Base-by-base conservation (phyloP, 1,139 yeast genomes). In the Eremothecium cymbalariae region DNA sequence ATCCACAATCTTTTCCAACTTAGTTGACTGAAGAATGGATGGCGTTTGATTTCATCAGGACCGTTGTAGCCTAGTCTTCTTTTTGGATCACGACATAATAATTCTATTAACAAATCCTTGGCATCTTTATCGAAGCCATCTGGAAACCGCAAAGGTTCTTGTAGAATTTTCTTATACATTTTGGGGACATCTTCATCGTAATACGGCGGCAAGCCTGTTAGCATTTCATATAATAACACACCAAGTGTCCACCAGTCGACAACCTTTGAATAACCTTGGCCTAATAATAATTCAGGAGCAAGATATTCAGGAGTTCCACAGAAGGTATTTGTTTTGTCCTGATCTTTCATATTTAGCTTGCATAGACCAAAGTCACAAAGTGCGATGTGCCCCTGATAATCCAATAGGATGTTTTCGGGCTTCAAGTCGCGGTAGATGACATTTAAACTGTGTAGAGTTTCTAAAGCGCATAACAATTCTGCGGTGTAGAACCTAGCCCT, bases 231-330 rank as follows among this genome's bases (percentile, higher is more conserved):
- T 29, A 90, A 67, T 33, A 90, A 68, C 24, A 90, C 90, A 23
- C 98, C 98, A 45, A 90, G 67, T 1, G 97, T 90, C 98, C 98
- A 90, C 78, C 95, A 90, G 62, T 90, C 98, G 25, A 90, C 97
- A 51, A 83, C 79, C 58, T 94, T 75, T 5, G 97, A 86, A 60
- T 90, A 90, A 2, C 97, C 97, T 57, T 84, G 86, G 44, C 90
- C 94, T 44, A 88, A 67, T 39, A 90, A 65, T 39, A 90, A 72
- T 59, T 90, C 98, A 0, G 98, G 98, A 1, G 97, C 97, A 47
- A 90, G 67, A 60, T 90, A 90, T 59, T 88, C 96, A 0, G 96
- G 96, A 0, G 97, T 88, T 31, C 97, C 97, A 62, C 97, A 88
- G 55, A 88, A 88, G 0, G 98, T 90, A 52, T 80, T 82, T 2